These are phyloP conservation scores for Mycena polygramma DNA, from an alignment of 768 basidiomycete species.

Conservation along the genomic window DNA sequence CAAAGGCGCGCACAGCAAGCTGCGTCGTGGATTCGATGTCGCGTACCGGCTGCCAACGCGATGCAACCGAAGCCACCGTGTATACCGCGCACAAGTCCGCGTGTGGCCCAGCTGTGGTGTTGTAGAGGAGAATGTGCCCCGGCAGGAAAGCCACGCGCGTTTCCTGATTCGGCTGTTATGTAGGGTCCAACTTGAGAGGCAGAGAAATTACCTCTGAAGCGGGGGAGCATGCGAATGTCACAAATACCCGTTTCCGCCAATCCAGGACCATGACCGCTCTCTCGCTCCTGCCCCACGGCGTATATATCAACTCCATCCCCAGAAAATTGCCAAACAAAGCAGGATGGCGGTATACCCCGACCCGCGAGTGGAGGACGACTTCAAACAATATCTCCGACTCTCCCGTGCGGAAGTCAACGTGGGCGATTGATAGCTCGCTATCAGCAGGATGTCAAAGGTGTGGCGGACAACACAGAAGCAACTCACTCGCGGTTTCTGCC, in stretches of 20 bases:
- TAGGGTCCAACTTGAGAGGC: neutral
- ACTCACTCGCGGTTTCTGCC: neutral
- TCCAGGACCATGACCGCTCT: neutral
- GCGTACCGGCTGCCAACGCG: neutral
- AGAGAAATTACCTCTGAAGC: neutral
- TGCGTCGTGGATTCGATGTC: neutral
- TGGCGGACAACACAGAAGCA: neutral
- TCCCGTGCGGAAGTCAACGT: neutral
- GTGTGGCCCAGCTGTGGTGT: neutral
- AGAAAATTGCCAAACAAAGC: neutral
- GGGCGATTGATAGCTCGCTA: neutral
- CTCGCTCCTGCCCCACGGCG: neutral
- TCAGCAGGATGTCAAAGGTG: neutral
- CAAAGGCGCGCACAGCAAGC: neutral
- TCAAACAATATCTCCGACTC: neutral
- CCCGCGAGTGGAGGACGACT: neutral
- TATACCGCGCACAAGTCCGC: neutral
- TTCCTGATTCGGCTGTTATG: neutral
- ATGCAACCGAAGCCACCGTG: neutral
- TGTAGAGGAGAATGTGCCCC: constrained; percentile 8
- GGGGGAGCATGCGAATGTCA: constrained; percentile 5
- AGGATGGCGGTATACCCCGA: neutral
- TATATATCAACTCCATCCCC: neutral
- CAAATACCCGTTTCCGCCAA: constrained; percentile 1
- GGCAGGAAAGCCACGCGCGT: constrained; percentile 1